Evolutionary conservation across 2,329 filamentous ascomycete species (phyloP).

Genomic region (Stemphylium vesicarium): DNA sequence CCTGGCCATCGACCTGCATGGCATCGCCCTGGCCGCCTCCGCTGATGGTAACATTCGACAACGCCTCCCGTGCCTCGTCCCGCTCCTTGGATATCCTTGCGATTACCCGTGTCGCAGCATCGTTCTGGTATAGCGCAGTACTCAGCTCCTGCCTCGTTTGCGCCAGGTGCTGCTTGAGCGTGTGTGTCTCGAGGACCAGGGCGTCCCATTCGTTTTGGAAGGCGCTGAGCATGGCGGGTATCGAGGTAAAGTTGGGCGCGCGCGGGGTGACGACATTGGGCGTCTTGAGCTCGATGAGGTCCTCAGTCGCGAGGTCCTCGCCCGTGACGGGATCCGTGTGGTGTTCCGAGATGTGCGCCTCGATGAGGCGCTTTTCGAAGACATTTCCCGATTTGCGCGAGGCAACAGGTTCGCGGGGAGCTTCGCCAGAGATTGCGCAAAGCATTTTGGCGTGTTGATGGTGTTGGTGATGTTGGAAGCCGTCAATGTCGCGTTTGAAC

Average conservation of each 20-base stretch:
- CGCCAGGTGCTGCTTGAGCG: slow-evolving; percentile 83
- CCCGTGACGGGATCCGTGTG: slow-evolving; percentile 90
- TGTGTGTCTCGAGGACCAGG: slow-evolving; percentile 88
- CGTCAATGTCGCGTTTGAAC: slow-evolving; percentile 10
- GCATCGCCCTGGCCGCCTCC: slow-evolving; percentile 68
- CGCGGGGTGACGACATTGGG: slow-evolving; percentile 84
- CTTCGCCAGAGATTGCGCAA: slow-evolving; percentile 86
- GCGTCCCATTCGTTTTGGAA: slow-evolving; percentile 99
- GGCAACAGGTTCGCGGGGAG: slow-evolving; percentile 91
- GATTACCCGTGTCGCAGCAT: slow-evolving; percentile 95
- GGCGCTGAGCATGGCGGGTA: slow-evolving; percentile 88
- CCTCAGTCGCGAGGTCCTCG: slow-evolving; percentile 81
- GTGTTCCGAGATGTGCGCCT: slow-evolving; percentile 92
- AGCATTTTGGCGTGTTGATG: slow-evolving; percentile 32
- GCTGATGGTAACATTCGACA: slow-evolving; percentile 83
- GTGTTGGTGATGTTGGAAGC: slow-evolving; percentile 1
- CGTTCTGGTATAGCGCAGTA: slow-evolving; percentile 93
- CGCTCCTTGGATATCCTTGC: slow-evolving; percentile 87
- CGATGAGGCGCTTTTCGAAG: slow-evolving; percentile 93
- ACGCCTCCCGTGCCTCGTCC: slow-evolving; percentile 87
- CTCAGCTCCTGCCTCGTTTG: slow-evolving; percentile 93
- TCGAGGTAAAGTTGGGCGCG: slow-evolving; percentile 92
- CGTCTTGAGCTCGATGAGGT: slow-evolving; percentile 86
- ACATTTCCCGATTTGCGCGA: slow-evolving; percentile 93
- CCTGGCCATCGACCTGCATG: slow-evolving; percentile 89